Evolutionary conservation across 352 stramenopile genomes (phyloP), one percentile per base, ranked within the genome.

Genomic region (Salisapilia sapeloensis): DNA sequence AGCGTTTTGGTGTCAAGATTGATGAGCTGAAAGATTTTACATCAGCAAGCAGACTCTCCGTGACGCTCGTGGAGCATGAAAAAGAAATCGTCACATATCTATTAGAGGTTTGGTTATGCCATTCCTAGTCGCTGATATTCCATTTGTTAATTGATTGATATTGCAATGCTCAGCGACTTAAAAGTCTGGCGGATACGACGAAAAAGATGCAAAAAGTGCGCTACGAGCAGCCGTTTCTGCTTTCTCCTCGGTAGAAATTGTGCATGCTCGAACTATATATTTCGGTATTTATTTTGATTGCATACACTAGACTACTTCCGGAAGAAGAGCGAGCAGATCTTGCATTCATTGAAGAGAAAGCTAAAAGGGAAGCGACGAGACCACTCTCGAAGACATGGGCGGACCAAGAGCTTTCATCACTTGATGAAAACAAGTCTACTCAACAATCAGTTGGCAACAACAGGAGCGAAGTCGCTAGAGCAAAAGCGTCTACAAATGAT

Each of bases 121-220:
- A 14, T 11, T 17, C 4, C 16, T 3, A 6, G 15, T 25, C 35
- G 25, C 5, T 34, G 20, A 6, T 6, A 11, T 9, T 29, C 15
- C 10, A 27, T 2, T 13, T 29, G 21, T 15, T 7, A 16, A 19
- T 5, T n/a, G 7, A 35, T 7, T 39, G 23, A 9, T 19, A 9
- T 9, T 40, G 3, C 11, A 8, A 24, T 20, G 23, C 10, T 25
- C 11, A 85, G 70, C 60, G 67, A 4, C 43, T 86, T 29, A 83
- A 86, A 29, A 55, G 29, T 26, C 63, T 79, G 13, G 60, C 67
- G 17, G 53, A 67, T 16, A 48, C 33, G 14, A 58, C 64, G 4
- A 86, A 86, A 50, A 50, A 58, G 15, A 66, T 86, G 55, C 71
- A 86, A 50, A 83, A 81, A 35, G 60, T 52, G 29, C 52, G 71